Percentiles rank a stretch among this genome's conserved stretches.
Conservation (phyloP, 2,329 filamentous ascomycete species). For the Penicillium brevicompactum region DNA sequence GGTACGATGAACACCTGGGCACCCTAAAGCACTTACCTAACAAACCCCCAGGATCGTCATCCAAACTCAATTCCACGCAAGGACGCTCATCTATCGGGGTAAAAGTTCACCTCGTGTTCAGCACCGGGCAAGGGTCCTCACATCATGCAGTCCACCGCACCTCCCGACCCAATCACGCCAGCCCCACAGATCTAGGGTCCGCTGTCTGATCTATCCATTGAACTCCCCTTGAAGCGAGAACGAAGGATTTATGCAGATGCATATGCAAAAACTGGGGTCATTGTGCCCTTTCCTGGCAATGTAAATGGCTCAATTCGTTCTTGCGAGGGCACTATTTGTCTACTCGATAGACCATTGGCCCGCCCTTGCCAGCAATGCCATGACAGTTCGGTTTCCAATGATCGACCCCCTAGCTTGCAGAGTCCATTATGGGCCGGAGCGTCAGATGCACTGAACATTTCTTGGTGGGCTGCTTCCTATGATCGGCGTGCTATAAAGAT, state of each 20-base stretch:
- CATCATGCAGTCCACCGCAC: slow-evolving; percentile 9
- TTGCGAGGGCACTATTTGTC: neutral
- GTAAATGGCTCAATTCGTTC: slow-evolving; percentile 4
- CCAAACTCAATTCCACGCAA: slow-evolving; percentile 17
- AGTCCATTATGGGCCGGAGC: slow-evolving; percentile 1
- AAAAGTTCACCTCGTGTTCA: slow-evolving; percentile 17
- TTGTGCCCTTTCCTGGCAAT: neutral
- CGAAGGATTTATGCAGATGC: slow-evolving; percentile 21
- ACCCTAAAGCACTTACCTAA: neutral
- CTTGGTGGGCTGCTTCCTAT: neutral
- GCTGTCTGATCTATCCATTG: slow-evolving; percentile 1
- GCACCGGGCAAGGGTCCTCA: slow-evolving; percentile 17
- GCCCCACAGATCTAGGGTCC: neutral
- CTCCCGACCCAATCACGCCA: neutral
- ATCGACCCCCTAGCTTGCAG: slow-evolving; percentile 13
- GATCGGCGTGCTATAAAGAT: slow-evolving; percentile 3
- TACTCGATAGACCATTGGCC: neutral
- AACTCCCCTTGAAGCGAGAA: neutral
- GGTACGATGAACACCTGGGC: no score
- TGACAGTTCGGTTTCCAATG: slow-evolving; percentile 24
- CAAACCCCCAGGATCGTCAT: slow-evolving; percentile 1
- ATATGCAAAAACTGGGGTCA: slow-evolving; percentile 8
- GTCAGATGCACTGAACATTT: slow-evolving; percentile 2
- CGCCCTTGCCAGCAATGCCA: slow-evolving; percentile 17
- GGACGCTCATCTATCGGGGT: slow-evolving; percentile 10